Evolutionary conservation across 768 basidiomycete genomes (phyloP).

Genomic region (Gymnopilus dilepis): DNA sequence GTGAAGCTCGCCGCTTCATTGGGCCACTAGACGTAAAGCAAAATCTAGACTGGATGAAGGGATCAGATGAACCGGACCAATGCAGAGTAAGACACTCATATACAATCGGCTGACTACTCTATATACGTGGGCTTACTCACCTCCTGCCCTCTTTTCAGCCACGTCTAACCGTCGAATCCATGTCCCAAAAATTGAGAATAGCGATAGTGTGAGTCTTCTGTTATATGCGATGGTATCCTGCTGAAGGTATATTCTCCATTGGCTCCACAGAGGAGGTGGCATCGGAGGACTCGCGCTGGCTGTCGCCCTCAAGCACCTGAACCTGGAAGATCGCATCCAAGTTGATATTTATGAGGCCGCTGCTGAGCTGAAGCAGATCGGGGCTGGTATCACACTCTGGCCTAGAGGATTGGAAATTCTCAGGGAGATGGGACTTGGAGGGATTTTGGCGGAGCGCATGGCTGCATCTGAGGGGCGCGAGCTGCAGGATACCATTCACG

Average conservation of each 20-base stretch:
- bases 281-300: conserved; percentile 40
- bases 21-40: too few species aligned
- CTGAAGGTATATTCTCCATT: too few species aligned
- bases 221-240: too few species aligned
- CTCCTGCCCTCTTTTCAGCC: background rate
- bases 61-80: too few species aligned
- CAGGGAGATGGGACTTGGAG: conserved; percentile 42
- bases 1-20: too few species aligned
- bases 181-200: background rate
- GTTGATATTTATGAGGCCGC: conserved; percentile 53
- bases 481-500: background rate
- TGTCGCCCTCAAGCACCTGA: conserved; percentile 11
- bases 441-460: conserved; percentile 10
- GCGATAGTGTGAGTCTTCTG: conserved; percentile 6
- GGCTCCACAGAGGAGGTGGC: conserved; percentile 41
- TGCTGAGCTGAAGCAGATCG: conserved; percentile 44
- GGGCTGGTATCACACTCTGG: conserved; percentile 52
- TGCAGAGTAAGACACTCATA: too few species aligned
- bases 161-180: background rate
- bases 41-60: too few species aligned
- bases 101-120: too few species aligned
- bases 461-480: conserved; percentile 2
- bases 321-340: conserved; percentile 28
- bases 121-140: too few species aligned
- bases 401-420: conserved; percentile 50